These are phyloP conservation scores for Leccinum pellstonianum DNA, from an alignment of 768 basidiomycete species.

Conservation along the genomic window DNA sequence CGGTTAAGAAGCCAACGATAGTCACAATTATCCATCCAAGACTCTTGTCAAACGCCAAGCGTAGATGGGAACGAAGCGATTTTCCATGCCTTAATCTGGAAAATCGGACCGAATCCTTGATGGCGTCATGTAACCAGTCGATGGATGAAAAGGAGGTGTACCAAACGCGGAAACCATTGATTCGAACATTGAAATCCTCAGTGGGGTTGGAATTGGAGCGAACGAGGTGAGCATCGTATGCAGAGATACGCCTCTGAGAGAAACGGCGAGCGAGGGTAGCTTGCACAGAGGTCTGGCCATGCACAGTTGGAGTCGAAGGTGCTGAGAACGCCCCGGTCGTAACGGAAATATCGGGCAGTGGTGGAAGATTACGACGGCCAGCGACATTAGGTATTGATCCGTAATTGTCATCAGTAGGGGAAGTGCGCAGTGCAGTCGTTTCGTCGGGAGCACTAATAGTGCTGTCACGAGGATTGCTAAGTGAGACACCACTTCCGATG, in stretches of 20 bases:
- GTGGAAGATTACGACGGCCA: conserved; percentile 37
- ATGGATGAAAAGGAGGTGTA: conserved; percentile 88
- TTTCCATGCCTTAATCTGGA: conserved; percentile 67
- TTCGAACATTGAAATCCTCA: conserved; percentile 56
- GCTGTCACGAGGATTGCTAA: conserved; percentile 1
- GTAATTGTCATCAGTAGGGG: conserved; percentile 42
- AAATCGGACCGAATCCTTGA: conserved; percentile 88
- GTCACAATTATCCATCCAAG: conserved; percentile 90
- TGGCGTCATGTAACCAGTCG: conserved; percentile 96
- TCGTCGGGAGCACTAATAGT: conserved; percentile 28
- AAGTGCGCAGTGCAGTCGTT: conserved; percentile 34
- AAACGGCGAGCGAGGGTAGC: conserved; percentile 38
- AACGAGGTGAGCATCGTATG: conserved; percentile 57
- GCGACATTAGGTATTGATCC: conserved; percentile 47
- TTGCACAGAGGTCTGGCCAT: conserved; percentile 34
- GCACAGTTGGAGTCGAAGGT: conserved; percentile 34
- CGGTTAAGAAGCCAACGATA: conserved; percentile 82
- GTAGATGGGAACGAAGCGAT: conserved; percentile 64
- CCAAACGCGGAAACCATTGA: conserved; percentile 84
- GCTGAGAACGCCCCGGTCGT: conserved; percentile 37
- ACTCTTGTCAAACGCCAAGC: conserved; percentile 68
- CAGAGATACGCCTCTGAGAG: conserved; percentile 63
- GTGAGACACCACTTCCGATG: conserved; percentile 39
- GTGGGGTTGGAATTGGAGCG: conserved; percentile 37
- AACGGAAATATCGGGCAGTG: conserved; percentile 34